These are phyloP conservation scores for Phanerodontia chrysosporium DNA, from an alignment of 768 basidiomycete genomes.

Conservation along the genomic window DNA sequence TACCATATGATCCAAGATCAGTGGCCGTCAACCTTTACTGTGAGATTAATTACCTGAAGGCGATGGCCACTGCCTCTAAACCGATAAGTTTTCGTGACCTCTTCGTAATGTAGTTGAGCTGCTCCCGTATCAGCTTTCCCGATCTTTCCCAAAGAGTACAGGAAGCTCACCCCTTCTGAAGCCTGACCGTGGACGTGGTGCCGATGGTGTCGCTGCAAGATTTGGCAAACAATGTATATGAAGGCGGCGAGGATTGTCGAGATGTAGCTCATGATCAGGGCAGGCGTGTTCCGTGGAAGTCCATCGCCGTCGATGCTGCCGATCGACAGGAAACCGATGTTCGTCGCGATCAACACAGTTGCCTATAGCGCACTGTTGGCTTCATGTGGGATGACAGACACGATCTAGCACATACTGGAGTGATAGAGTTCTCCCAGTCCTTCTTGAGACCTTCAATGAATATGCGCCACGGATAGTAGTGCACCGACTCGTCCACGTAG, in stretches of 20 bases:
- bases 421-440: slow-evolving; percentile 51
- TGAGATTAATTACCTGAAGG: slow-evolving; percentile 26
- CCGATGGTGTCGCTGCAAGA: slow-evolving; percentile 39
- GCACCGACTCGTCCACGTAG: slow-evolving; percentile 44
- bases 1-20: slow-evolving; percentile 21
- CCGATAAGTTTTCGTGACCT: neutral
- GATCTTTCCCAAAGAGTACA: too few relatives aligned
- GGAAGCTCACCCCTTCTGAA: slow-evolving; percentile 31
- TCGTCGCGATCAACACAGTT: slow-evolving; percentile 54
- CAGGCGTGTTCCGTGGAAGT: slow-evolving; percentile 15
- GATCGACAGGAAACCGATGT: slow-evolving; percentile 57
- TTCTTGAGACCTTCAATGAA: slow-evolving; percentile 41
- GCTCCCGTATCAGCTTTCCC: too few relatives aligned
- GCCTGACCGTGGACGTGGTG: slow-evolving; percentile 28
- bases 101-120: neutral
- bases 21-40: neutral
- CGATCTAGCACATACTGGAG: slow-evolving; percentile 35
- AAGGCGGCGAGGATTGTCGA: slow-evolving; percentile 38
- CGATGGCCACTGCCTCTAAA: slow-evolving; percentile 10
- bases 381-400: neutral
- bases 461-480: slow-evolving; percentile 37
- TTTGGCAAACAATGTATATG: slow-evolving; percentile 39
- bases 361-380: slow-evolving; percentile 31
- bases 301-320: slow-evolving; percentile 29
- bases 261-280: slow-evolving; percentile 36